Evolutionary conservation across 352 stramenopile genomes (phyloP), one percentile per base, ranked within the genome.

Genomic region (Phytopythium mirpurense): DNA sequence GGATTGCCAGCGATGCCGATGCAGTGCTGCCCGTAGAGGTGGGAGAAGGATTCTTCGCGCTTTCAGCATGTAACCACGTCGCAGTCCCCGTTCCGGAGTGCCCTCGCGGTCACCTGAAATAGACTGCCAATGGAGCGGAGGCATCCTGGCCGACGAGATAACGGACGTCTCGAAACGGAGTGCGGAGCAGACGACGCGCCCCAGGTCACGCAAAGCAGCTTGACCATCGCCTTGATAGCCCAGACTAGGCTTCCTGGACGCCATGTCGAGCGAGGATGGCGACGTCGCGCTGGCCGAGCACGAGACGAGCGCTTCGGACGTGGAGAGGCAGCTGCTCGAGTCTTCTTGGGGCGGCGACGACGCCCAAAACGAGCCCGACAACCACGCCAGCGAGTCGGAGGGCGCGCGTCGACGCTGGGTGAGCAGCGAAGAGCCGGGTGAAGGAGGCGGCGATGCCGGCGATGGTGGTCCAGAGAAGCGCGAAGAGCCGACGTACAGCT

Each of bases 401-500:
- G 29, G n/a, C 11, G 46, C 19, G 42, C 31, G 12, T 29, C 15
- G 46, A 10, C 46, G 14, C 19, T 52, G 46, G 46, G 19, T 10
- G n/a, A 52, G 46, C 46, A 52, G 46, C 9, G 46, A 19, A 14
- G 46, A 52, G 31, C 46, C 46, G 27, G 36, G 41, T 10, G 63
- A 70, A 15, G 57, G 56, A n/a, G 48, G 19, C 10, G 70, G 19
- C 10, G 70, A 58, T 32, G 26, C 49, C 2, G 56, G 55, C 14
- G 54, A 51, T 5, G 48, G 43, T 29, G 54, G 50, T 1, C 54
- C 60, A 26, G 62, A 55, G 18, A 49, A 70, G 15, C 51, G 62
- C 5, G 54, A 69, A 31, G 29, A 50, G 38, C 38, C 57, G 4
- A 40, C 54, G 5, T 90, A 88, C 65, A 86, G 68, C 41, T 90